Evolutionary conservation across 2,329 filamentous ascomycete genomes (phyloP), one percentile per base, ranked within the genome.

Genomic region (Trichoderma gracile): DNA sequence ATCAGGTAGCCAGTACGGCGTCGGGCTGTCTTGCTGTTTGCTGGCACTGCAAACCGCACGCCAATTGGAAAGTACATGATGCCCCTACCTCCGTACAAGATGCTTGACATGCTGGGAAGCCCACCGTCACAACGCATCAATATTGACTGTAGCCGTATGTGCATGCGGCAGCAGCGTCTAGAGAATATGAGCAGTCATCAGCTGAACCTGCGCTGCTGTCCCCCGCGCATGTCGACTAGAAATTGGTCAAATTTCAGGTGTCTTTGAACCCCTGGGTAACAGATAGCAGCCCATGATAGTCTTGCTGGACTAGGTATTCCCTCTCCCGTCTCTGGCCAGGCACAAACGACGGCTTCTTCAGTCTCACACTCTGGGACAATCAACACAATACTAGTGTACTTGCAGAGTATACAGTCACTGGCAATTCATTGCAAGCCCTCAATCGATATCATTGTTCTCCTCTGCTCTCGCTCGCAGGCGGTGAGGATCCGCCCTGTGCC

Each of bases 151-250:
- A 14, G 10, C 12, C 12, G 33, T 38, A 38, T 38, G 15, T 6
- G 21, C 33, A 54, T 40, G 52, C 52, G 52, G 47, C 47, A 45
- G 46, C 47, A 50, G 57, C 33, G 25, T 46, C 47, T 25, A 45
- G 33, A 21, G 3, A 61, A 61, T 53, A 40, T 45, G 58, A 61
- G 58, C 58, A 61, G 58, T 60, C 57, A 60, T 17, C 33, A 38
- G 43, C 19, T 5, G 27, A 33, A 27, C 42, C 15, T n/a, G 54
- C 21, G 3, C 25, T 46, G 40, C 40, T 17, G 15, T 30, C 57
- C 57, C 45, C 30, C 56, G 46, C 21, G 14, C 45, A 42, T 10
- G 30, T 52, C 46, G 10, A 60, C 30, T 33, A 60, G 46, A 50
- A 23, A 50, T 47, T 50, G 55, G 43, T 52, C 30, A 47, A 43